Percentiles rank a stretch among this genome's conserved stretches.
Evolutionary conservation across 2,329 filamentous ascomycete genomes (phyloP).

Genomic region (Fusarium hostae): DNA sequence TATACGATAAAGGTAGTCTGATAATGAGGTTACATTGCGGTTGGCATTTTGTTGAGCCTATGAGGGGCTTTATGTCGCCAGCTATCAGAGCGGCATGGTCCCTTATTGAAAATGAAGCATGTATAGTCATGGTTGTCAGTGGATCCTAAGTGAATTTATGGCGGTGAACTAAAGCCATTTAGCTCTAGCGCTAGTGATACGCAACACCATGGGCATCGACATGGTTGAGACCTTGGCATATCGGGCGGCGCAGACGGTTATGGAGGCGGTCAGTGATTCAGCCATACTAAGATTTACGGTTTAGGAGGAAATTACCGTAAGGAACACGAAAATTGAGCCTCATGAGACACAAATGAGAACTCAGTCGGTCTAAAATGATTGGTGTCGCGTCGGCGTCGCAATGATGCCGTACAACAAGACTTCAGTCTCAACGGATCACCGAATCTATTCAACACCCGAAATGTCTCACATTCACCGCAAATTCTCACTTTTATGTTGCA

Average conservation of each 20-base stretch:
- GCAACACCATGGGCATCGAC: not conserved
- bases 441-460: not conserved
- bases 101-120: not conserved
- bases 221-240: not conserved
- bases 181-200: not conserved
- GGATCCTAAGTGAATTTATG: not conserved
- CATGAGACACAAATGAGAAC: no score
- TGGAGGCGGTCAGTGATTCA: not conserved
- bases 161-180: not conserved
- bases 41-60: not conserved
- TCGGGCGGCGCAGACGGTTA: not conserved
- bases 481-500: not conserved
- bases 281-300: not conserved
- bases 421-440: not conserved
- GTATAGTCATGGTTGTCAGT: accelerated
- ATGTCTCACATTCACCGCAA: not conserved
- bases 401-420: not conserved
- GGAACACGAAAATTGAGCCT: not conserved
- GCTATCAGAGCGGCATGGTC: accelerated
- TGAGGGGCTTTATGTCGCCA: accelerated
- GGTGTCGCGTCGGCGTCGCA: not conserved
- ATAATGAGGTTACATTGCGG: not conserved
- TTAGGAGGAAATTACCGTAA: not conserved
- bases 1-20: not conserved
- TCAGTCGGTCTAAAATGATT: not conserved